Evolutionary conservation across 2,329 filamentous ascomycete genomes (phyloP).

Genomic region (Xylaria sp.): DNA sequence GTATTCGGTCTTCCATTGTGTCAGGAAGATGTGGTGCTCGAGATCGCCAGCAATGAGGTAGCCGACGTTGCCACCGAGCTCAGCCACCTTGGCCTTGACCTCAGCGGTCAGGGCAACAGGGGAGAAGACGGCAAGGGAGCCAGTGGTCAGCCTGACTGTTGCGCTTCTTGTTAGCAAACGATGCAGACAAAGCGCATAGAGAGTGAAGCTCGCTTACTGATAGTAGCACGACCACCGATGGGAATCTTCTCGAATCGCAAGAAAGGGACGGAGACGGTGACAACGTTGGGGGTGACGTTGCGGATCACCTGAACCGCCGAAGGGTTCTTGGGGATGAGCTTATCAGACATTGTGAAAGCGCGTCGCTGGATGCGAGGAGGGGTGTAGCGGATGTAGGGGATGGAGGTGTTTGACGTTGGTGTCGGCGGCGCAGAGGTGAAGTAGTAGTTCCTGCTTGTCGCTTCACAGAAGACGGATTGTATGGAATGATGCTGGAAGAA

Average conservation of each 20-base stretch:
- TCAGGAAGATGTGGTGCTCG: conserved; percentile 95
- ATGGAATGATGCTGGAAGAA: conserved; percentile 3
- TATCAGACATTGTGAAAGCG: conserved; percentile 62
- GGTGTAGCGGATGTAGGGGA: neutral
- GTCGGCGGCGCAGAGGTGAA: neutral
- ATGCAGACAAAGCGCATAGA: neutral
- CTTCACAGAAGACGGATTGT: conserved; percentile 13
- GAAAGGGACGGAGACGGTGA: conserved; percentile 86
- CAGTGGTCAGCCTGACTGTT: conserved; percentile 66
- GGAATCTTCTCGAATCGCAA: conserved; percentile 80
- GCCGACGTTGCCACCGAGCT: conserved; percentile 74
- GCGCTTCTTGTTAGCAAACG: conserved; percentile 14
- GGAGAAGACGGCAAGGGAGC: conserved; percentile 87
- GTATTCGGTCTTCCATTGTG: conserved; percentile 82
- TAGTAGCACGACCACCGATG: conserved; percentile 86
- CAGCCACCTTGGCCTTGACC: conserved; percentile 70
- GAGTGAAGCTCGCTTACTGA: conserved; percentile 64
- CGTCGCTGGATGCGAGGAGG: conserved; percentile 27
- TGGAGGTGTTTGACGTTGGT: neutral
- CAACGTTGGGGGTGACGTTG: conserved; percentile 80
- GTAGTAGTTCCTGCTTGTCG: conserved; percentile 2
- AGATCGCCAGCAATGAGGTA: conserved; percentile 91
- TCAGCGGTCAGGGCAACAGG: conserved; percentile 85
- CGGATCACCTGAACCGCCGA: conserved; percentile 90
- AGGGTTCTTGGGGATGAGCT: conserved; percentile 76